Evolutionary conservation across 306 rosid species (phyloP).

Genomic region (Dalbergia cultrata): DNA sequence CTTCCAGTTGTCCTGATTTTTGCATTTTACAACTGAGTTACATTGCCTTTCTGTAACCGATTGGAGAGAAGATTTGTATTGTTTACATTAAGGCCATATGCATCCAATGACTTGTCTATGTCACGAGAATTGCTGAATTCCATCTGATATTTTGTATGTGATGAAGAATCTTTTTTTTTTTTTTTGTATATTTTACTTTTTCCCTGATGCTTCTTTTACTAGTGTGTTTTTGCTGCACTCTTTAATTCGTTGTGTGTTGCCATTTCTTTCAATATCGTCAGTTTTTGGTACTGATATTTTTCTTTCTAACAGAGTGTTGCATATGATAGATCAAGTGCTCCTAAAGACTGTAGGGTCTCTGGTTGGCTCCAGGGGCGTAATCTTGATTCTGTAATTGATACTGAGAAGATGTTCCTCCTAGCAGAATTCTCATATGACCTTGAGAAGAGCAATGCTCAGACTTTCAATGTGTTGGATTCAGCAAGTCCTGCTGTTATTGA

Average conservation of each 20-base stretch:
- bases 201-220: neutral
- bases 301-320: constrained; percentile 78
- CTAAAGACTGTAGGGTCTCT: constrained; percentile 85
- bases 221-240: neutral
- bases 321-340: constrained; percentile 88
- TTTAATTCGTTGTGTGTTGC: neutral
- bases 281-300: constrained; percentile 28
- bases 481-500: constrained; percentile 58
- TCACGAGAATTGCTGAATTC: constrained; percentile 5
- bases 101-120: neutral
- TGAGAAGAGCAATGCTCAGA: constrained; percentile 96
- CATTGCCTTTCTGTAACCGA: neutral
- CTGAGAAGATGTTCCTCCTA: constrained; percentile 62
- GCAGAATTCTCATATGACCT: constrained; percentile 82
- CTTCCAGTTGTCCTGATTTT: neutral
- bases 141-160: neutral
- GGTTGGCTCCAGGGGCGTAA: constrained; percentile 79
- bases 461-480: constrained; percentile 64
- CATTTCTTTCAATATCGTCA: neutral
- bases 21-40: neutral
- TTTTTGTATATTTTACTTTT: neutral
- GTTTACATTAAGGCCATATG: neutral
- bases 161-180: neutral
- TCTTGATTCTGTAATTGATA: constrained; percentile 47
- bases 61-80: constrained; percentile 10